Base-by-base conservation (phyloP, 1,284 basidiomycete species). In the Sphaerobolus stellatus region DNA sequence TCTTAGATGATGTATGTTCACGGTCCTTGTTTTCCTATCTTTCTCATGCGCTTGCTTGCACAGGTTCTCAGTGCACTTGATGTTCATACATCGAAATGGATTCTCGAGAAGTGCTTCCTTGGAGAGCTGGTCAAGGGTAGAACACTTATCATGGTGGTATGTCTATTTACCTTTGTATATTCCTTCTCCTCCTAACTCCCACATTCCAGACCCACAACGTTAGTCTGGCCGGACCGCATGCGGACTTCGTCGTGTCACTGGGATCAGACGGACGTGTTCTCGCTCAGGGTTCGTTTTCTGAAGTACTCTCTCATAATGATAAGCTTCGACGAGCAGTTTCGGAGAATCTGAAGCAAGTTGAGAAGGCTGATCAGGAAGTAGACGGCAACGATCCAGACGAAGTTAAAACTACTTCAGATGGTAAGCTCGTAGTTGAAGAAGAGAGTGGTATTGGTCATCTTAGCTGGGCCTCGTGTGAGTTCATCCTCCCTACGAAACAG, bases 71-170 rank as follows among this genome's bases (percentile, higher is more conserved):
- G 73, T 4, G 73, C 75, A 2, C 62, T 78, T 13, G 76, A 78
- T 60, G 75, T 75, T 1, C 69, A 77, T 43, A 78, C 76, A 3
- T 73, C 75, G 14, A 67, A 73, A 46, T 76, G 66, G 62, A 75
- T 78, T 55, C 69, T 77, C 33, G 74, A 76, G 52, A 71, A 77
- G 52, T 68, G 74, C 27, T 70, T 79, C 63, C 61, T 58, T 30
- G 72, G 75, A 9, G 71, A 73, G 38, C 61, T 79, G 13, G 63
- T 79, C 47, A 60, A 66, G 45, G 72, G 65, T 40, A 66, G 77
- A 29, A 78, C 76, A 1, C 63, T 77, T 22, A 58, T 77, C 22
- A 64, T 77, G 6, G 72, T 77, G 25, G 71, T 73, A 43, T 60
- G 71, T 62, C 11, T 22, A 18, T 16, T 2, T 16, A 14, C 24